Evolutionary conservation across 257 asterid genomes (phyloP).

Genomic region (Forsythia suspensa): DNA sequence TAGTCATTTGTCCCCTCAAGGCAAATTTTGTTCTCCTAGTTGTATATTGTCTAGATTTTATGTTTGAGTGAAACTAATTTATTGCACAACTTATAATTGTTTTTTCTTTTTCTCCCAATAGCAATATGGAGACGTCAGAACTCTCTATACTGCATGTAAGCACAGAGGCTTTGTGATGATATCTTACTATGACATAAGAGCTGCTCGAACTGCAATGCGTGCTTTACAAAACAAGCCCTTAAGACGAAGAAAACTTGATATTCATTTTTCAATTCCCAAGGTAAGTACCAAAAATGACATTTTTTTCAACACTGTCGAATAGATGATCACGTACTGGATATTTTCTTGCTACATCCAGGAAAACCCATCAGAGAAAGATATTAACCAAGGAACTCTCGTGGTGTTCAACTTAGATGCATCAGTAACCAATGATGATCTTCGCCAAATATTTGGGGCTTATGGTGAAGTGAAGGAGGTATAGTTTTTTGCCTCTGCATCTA

Average conservation of each 20-base stretch:
- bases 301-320: background rate
- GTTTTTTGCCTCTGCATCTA: conserved; percentile 13
- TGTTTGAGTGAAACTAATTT: background rate
- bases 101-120: conserved; percentile 15
- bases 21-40: background rate
- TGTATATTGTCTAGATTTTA: background rate
- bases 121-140: conserved; percentile 98
- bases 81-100: background rate
- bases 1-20: background rate
- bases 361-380: conserved; percentile 92
- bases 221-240: conserved; percentile 82
- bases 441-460: conserved; percentile 88
- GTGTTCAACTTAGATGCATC: conserved; percentile 95
- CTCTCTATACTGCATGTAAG: conserved; percentile 93
- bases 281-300: conserved; percentile 30
- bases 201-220: conserved; percentile 95
- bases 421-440: conserved; percentile 89
- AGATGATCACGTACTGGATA: conserved; percentile 3
- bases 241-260: conserved; percentile 89
- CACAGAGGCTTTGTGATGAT: conserved; percentile 99
- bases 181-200: conserved; percentile 97
- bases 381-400: conserved; percentile 96
- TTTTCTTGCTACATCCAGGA: conserved; percentile 55
- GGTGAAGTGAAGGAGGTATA: conserved; percentile 98
- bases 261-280: conserved; percentile 98